Base-by-base conservation (phyloP, 768 basidiomycete genomes). In the Mycena haematopus region DNA sequence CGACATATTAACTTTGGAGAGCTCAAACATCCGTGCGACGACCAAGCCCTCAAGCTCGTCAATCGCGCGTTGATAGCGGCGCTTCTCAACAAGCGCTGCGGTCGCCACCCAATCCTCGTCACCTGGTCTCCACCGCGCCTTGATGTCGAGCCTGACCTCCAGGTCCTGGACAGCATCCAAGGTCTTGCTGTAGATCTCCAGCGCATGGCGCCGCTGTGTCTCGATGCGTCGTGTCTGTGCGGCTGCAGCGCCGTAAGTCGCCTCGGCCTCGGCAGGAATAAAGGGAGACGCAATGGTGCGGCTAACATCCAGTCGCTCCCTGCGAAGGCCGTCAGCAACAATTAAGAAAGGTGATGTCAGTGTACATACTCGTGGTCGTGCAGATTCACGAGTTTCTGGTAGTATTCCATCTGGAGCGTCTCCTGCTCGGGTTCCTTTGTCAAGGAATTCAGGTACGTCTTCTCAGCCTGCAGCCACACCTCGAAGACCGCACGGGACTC, bases 31-130 rank as follows among this genome's bases (percentile, higher is more conserved):
- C 5, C 64, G 53, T 3, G 66, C 60, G 9, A 71, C 66, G 1
- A 71, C 62, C 31, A 69, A 40, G 10, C 62, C 56, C 51, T 69
- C 66, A 17, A 71, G 35, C 22, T 61, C 46, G 56, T 71, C 70
- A 14, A 71, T 17, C 7, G 65, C 63, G 22, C 49, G 47, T 15
- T 52, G 69, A 58, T 66, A 69, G 8, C 58, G 55, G 9, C 60
- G 50, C 9, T 31, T 15, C 38, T 50, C 13, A 15, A 70, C 58
- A 21, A 64, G 40, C 21, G 52, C 25, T 3, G 29, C 65, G 4
- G 63, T 60, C 6, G 17, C 52, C 35, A 62, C 31, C 71, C 72
- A 72, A 24, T 70, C 61, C 1, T 21, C 9, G 38, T 19, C 0
- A 44, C 53, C 8, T 21, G 22, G 19, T 4, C 38, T 11, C 38